Percentiles rank a stretch among this genome's conserved stretches.
These are phyloP conservation scores for Botrytis paeoniae DNA, from an alignment of 2,329 filamentous ascomycete genomes.

Conservation along the genomic window DNA sequence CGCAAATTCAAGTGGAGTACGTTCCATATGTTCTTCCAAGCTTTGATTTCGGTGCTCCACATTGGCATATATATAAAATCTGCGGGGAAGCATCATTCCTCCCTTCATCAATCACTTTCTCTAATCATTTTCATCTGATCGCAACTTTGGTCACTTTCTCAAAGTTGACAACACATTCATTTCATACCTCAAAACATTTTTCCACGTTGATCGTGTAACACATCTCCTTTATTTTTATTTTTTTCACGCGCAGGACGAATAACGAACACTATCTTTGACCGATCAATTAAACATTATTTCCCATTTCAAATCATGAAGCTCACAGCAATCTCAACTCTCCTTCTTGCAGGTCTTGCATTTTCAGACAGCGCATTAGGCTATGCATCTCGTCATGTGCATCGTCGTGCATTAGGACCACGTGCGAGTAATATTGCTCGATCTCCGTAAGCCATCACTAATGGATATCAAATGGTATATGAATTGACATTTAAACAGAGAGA, in stretches of 20 bases:
- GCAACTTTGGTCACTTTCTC: background rate
- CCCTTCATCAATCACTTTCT: background rate
- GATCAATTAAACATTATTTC: background rate
- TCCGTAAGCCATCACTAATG: background rate
- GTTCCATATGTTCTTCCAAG: background rate
- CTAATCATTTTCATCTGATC: background rate
- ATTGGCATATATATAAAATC: background rate
- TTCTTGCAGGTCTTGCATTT: background rate
- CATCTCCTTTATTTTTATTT: background rate
- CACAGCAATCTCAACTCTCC: background rate
- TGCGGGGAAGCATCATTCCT: background rate
- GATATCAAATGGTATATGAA: background rate
- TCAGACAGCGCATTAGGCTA: background rate
- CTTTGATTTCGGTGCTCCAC: background rate
- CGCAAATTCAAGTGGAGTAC: background rate
- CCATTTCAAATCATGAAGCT: background rate
- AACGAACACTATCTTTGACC: background rate
- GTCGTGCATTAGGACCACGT: background rate
- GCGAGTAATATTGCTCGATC: background rate
- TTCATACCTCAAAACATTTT: background rate
- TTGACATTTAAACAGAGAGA: background rate
- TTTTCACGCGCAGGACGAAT: background rate
- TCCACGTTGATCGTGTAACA: slow-evolving; percentile 15
- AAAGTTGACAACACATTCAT: background rate
- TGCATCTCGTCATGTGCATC: background rate